phyloP scores from a whole-genome alignment of 139 green algal genomes.

The Micromonas pusilla region DNA sequence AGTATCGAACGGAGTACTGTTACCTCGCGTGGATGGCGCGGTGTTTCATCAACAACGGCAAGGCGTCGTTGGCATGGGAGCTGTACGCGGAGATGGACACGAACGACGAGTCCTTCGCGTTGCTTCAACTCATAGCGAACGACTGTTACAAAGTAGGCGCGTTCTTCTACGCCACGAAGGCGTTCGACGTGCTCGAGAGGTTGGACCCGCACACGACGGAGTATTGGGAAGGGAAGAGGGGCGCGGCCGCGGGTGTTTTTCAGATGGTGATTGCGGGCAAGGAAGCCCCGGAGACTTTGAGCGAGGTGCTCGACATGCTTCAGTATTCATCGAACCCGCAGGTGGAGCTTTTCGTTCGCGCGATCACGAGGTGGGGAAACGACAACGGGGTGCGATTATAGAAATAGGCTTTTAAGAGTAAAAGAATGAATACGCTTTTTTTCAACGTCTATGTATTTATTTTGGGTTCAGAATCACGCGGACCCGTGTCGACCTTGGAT shows the following conservation, averaged over 20 bases:
- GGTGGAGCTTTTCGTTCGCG: constrained; percentile 30
- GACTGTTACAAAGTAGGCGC: constrained; percentile 74
- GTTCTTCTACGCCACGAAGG: constrained; percentile 63
- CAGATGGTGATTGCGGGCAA: constrained; percentile 47
- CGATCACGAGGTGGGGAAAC: constrained; percentile 30
- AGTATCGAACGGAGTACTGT: constrained; percentile 52
- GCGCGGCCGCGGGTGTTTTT: constrained; percentile 59
- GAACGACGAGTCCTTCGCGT: constrained; percentile 47
- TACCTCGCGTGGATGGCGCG: constrained; percentile 60
- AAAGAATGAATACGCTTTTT: not conserved
- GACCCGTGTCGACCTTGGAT: not conserved
- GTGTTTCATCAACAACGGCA: constrained; percentile 69
- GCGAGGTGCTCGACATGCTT: constrained; percentile 37
- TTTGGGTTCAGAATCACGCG: too few relatives aligned
- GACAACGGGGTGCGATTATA: constrained; percentile 13
- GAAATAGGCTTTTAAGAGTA: not conserved
- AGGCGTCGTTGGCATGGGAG: constrained; percentile 58
- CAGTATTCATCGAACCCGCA: constrained; percentile 39
- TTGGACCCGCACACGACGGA: constrained; percentile 51
- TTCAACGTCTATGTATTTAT: too few relatives aligned
- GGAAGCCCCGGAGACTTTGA: constrained; percentile 29
- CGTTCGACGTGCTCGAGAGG: constrained; percentile 65
- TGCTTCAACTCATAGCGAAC: constrained; percentile 71
- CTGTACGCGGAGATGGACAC: constrained; percentile 64
- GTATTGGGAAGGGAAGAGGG: constrained; percentile 71